phyloP scores from a whole-genome alignment of 768 basidiomycete species.

The Termitomyces sp. region DNA sequence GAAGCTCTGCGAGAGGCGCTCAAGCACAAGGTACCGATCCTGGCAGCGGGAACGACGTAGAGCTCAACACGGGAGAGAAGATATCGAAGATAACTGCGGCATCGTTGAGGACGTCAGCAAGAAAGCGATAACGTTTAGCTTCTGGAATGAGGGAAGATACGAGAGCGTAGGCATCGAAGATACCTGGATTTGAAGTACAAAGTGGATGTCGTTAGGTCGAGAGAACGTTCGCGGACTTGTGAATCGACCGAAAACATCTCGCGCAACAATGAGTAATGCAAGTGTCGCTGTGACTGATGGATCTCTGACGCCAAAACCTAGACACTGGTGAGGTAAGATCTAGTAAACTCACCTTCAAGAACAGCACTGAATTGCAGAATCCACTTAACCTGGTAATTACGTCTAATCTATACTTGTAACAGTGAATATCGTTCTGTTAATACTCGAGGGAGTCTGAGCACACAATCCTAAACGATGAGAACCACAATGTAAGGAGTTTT shows the following conservation, averaged over 20 bases:
- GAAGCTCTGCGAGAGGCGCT: constrained; percentile 54
- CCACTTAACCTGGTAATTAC: constrained; percentile 65
- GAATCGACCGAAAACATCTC: constrained; percentile 57
- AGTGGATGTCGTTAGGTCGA: background rate
- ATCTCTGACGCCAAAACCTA: constrained; percentile 68
- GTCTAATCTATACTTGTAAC: constrained; percentile 2
- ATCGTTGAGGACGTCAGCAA: constrained; percentile 65
- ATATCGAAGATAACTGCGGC: constrained; percentile 54
- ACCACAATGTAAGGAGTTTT: too few species aligned
- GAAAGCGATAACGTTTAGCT: constrained; percentile 62
- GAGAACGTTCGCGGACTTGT: constrained; percentile 40
- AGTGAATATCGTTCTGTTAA: constrained; percentile 10
- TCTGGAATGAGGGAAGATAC: constrained; percentile 64
- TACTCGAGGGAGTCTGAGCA: constrained; percentile 29
- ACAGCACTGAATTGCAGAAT: constrained; percentile 65
- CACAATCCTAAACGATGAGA: too few species aligned
- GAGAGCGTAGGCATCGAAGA: constrained; percentile 52
- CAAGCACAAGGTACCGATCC: constrained; percentile 46
- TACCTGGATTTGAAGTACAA: constrained; percentile 35
- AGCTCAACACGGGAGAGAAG: constrained; percentile 48
- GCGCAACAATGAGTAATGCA: constrained; percentile 57
- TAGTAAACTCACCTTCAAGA: constrained; percentile 44
- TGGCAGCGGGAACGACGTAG: constrained; percentile 28
- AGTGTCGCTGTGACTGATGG: constrained; percentile 59
- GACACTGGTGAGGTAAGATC: background rate